A percentile compares a stretch with the other conserved stretches of the same genome.
phyloP scores from a whole-genome alignment of 2,329 filamentous ascomycete species.

The Talaromyces sp. region DNA sequence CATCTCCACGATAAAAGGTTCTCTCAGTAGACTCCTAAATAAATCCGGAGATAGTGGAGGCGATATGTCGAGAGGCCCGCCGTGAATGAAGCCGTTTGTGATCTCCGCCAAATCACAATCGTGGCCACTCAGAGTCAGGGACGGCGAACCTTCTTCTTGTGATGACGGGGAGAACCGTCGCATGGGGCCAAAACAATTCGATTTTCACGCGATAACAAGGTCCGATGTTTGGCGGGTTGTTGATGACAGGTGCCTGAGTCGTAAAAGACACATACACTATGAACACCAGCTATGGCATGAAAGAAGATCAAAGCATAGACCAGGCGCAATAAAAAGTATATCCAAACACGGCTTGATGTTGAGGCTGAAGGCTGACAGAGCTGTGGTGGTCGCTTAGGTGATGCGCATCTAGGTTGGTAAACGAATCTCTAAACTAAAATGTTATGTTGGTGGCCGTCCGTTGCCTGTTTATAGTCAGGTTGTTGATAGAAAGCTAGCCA shows the following conservation, averaged over 20 bases:
- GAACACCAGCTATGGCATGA: not conserved
- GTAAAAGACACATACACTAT: not conserved
- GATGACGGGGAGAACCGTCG: constrained; percentile 12
- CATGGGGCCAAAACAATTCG: constrained; percentile 16
- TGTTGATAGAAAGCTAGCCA: not conserved
- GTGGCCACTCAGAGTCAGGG: constrained; percentile 15
- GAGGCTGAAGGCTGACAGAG: constrained; percentile 8
- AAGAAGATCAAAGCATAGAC: not conserved
- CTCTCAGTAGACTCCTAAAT: not conserved
- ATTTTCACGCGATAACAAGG: not conserved
- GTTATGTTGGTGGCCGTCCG: constrained; percentile 10
- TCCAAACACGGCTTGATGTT: not conserved
- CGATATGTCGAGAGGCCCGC: constrained; percentile 16
- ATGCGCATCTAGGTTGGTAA: not conserved
- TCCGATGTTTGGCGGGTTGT: not conserved
- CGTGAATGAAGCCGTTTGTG: constrained; percentile 16
- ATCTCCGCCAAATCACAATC: constrained; percentile 19
- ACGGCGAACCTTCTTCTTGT: constrained; percentile 17
- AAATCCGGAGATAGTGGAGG: constrained; percentile 6
- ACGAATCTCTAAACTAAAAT: constrained; percentile 2
- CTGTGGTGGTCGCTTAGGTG: not conserved
- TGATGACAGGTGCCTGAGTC: not conserved
- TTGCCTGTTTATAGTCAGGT: constrained; percentile 15
- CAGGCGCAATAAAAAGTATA: not conserved
- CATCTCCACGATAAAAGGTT: constrained; percentile 9